Conservation (phyloP, 1,284 basidiomycete genomes). For the Tylopilus sp. region DNA sequence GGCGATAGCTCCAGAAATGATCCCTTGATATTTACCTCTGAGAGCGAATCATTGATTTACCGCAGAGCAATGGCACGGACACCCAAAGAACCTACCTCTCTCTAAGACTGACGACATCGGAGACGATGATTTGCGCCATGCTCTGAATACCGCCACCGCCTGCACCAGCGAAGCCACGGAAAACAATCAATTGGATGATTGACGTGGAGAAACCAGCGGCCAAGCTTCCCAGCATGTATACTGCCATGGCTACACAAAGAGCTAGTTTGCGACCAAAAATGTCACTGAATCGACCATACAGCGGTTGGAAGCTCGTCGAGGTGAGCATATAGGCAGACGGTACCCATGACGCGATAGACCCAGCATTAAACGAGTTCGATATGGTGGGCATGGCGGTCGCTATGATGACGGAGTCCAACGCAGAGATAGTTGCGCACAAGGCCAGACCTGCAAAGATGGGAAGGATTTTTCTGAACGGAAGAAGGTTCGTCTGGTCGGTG, state of each 20-base stretch:
- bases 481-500: slow-evolving; percentile 76
- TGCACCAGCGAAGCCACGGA: slow-evolving; percentile 65
- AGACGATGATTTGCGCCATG: slow-evolving; percentile 64
- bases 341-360: slow-evolving; percentile 69
- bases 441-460: slow-evolving; percentile 62
- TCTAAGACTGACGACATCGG: slow-evolving; percentile 60
- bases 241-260: slow-evolving; percentile 55
- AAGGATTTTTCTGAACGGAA: slow-evolving; percentile 66
- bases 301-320: slow-evolving; percentile 62
- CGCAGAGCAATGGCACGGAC: background rate
- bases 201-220: slow-evolving; percentile 58
- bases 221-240: slow-evolving; percentile 65
- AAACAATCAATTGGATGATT: slow-evolving; percentile 72
- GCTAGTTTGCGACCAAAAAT: slow-evolving; percentile 75
- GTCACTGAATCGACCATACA: slow-evolving; percentile 70
- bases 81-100: slow-evolving; percentile 45
- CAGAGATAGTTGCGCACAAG: slow-evolving; percentile 56
- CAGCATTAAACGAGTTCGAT: slow-evolving; percentile 65
- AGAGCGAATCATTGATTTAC: background rate
- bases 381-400: slow-evolving; percentile 72
- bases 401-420: slow-evolving; percentile 64
- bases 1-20: slow-evolving; percentile 54
- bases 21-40: slow-evolving; percentile 67
- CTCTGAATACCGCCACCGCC: slow-evolving; percentile 69
- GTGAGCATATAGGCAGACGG: slow-evolving; percentile 66